Evolutionary conservation across 257 asterid species (phyloP), one percentile per base, ranked within the genome.

Genomic region (Nemophila menziesii): DNA sequence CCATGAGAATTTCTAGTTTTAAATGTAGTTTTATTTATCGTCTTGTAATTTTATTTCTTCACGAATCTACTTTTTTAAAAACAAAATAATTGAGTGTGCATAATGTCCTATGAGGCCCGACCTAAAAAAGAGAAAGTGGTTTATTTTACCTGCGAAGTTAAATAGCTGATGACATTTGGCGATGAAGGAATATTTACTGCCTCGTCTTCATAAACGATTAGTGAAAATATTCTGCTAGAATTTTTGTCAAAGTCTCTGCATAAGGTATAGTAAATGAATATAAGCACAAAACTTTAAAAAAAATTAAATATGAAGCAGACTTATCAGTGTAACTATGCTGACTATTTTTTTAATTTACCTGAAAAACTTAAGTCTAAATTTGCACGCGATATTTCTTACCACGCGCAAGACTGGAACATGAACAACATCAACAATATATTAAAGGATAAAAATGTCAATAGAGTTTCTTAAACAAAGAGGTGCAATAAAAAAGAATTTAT

Each of bases 321-420:
- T n/a, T 26, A 54, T 11, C 24, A 4, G 10, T 20, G 20, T 12
- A 46, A 49, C 56, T n/a, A 24, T 39, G 22, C 49, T 39, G 60
- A 56, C 13, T n/a, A 18, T 39, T n/a, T n/a, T n/a, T n/a, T 23
- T 45, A 60, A 67, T 87, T 70, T 65, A 79, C 95, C 73, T 89
- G 79, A 85, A 90, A 61, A 90, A 90, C 20, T 94, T 84, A 38
- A 92, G 93, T 72, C 99, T 71, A 51, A 85, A 96, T 56, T 85
- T 86, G 73, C 99, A 90, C 39, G 99, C 99, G 52, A 90, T 96
- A 73, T 90, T 90, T 68, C 99, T 85, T 0, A 94, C 96, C 40
- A 90, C 99, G 45, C 99, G 85, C 46, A 90, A 78, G 64, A 90
- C 89, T 11, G 99, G 96, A 51, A 85, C n/a, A n/a, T n/a, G n/a